Evolutionary conservation across 1,139 yeast species (phyloP), one percentile per base, ranked within the genome.

Genomic region (Nakaseomyces glabratus): DNA sequence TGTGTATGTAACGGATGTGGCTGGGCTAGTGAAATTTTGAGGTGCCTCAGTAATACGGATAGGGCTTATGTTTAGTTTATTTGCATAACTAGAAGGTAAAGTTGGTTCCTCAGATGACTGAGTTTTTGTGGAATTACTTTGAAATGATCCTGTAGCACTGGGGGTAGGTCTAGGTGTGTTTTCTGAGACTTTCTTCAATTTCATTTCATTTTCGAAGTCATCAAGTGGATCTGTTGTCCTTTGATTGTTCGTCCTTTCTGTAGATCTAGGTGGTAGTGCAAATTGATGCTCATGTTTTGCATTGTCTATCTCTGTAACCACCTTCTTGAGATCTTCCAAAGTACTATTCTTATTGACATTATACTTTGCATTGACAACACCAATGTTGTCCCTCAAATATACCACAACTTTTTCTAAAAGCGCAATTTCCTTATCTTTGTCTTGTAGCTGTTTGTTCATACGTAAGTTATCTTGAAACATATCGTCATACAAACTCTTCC

Each of bases 1-100:
- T 10, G 56, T 56, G 28, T 56, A 56, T 2, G 56, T 44, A 5
- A 52, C 55, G 3, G 60, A 56, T 0, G 59, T 45, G 1, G 60
- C 60, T n/a, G 60, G 60, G 34, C 56, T 55, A 4, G 49, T 50
- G 6, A 36, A 24, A 18, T 20, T 31, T 15, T 34, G 31, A 3
- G 35, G 20, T 18, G 30, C 21, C 13, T 26, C 30, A 6, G 26
- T 15, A 3, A 33, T 16, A 16, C 28, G 13, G 6, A 22, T 33
- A 4, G 31, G 31, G 10, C 31, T 33, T 6, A 26, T 24, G 6
- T 14, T 21, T n/a, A 26, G 19, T 14, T 21, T 32, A 20, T 16
- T 24, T 5, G 28, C 24, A 14, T 14, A 20, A 19, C 15, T 32
- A 28, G 15, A n/a, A 18, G n/a, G 4, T 10, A 28, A 20, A 20